Evolutionary conservation across 495 filamentous ascomycete species (phyloP).

Genomic region (Tetracladium marchalianum): DNA sequence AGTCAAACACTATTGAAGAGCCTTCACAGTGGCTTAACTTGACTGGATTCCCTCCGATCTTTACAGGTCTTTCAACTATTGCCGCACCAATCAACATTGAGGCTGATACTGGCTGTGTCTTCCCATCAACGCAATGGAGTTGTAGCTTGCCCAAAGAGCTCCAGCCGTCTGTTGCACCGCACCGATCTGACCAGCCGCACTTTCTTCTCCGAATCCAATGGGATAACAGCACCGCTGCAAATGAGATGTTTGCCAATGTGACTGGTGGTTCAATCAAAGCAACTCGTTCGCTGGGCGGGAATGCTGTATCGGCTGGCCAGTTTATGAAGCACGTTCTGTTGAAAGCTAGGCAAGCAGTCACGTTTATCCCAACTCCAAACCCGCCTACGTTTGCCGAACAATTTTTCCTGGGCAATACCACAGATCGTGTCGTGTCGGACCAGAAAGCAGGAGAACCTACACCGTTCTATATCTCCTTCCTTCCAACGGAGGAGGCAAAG

Average conservation of each 20-base stretch:
- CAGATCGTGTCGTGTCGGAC: conserved; percentile 51
- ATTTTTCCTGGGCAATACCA: conserved; percentile 72
- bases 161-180: conserved; percentile 48
- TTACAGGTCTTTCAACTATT: conserved; percentile 70
- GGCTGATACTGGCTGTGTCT: conserved; percentile 53
- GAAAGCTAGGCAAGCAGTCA: conserved; percentile 18
- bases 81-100: conserved; percentile 50
- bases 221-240: conserved; percentile 53
- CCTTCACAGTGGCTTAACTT: conserved; percentile 68
- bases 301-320: conserved; percentile 26
- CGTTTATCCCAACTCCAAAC: conserved; percentile 47
- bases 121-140: conserved; percentile 65
- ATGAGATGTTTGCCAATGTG: conserved; percentile 19
- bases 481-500: conserved; percentile 16
- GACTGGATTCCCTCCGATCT: conserved; percentile 77
- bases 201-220: conserved; percentile 74
- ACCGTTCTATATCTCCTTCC: conserved; percentile 55
- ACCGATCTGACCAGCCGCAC: conserved; percentile 55
- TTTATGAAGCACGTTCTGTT: conserved; percentile 21
- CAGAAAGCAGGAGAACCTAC: conserved; percentile 59
- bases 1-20: conserved; percentile 20
- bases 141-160: conserved; percentile 72
- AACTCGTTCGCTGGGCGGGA: conserved; percentile 13
- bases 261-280: conserved; percentile 14
- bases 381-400: conserved; percentile 61